Percentiles rank a stretch among this genome's conserved stretches.
Conservation (phyloP, 2,329 filamentous ascomycete species). For the Fusarium tupiense region DNA sequence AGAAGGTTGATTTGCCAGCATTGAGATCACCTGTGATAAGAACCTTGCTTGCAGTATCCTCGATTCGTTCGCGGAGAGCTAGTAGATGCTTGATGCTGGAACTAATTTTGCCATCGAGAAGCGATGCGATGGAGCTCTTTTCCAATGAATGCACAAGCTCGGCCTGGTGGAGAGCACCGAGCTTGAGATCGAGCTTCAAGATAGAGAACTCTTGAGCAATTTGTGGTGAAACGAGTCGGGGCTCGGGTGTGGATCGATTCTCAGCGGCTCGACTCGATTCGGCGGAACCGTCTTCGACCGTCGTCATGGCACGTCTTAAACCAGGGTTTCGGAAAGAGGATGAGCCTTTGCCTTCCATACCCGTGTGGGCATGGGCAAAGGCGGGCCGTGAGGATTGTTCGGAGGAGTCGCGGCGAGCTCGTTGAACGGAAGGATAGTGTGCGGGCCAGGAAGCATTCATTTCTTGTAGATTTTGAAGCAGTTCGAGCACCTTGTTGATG, state of each 20-base stretch:
- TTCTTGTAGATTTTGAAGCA: conserved; percentile 82
- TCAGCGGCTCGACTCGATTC: conserved; percentile 81
- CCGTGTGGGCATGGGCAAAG: conserved; percentile 71
- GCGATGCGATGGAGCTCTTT: conserved; percentile 87
- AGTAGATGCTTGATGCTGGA: conserved; percentile 92
- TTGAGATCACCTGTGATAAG: conserved; percentile 96
- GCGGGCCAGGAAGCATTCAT: conserved; percentile 95
- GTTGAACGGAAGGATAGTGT: conserved; percentile 88
- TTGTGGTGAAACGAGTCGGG: conserved; percentile 87
- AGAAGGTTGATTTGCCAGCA: conserved; percentile 98
- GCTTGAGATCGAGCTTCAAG: conserved; percentile 91
- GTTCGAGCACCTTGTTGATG: conserved; percentile 86
- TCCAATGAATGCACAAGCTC: conserved; percentile 95
- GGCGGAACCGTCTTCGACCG: conserved; percentile 62
- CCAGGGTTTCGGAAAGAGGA: conserved; percentile 57
- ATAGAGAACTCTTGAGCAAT: conserved; percentile 97
- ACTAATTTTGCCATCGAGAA: conserved; percentile 93
- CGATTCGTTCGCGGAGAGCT: conserved; percentile 89
- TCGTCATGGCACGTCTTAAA: conserved; percentile 77
- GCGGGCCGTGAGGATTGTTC: conserved; percentile 66
- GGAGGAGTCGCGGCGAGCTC: conserved; percentile 59
- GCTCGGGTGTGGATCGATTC: conserved; percentile 70
- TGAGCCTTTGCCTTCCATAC: conserved; percentile 58
- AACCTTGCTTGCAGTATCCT: conserved; percentile 97
- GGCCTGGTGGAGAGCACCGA: conserved; percentile 85